phyloP scores from a whole-genome alignment of 257 asterid genomes.

The Solanum acaule region DNA sequence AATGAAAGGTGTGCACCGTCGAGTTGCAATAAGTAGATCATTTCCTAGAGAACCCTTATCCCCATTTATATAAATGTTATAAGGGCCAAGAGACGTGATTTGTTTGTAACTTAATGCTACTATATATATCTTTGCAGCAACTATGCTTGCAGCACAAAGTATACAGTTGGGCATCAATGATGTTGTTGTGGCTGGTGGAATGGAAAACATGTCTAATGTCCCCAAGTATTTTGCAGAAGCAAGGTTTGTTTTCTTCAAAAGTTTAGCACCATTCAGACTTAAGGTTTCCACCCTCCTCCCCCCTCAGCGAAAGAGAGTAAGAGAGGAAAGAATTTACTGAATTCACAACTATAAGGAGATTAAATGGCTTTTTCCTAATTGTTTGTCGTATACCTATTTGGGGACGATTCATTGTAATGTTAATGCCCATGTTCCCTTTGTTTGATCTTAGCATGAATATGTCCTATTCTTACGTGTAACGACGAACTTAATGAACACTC shows the following conservation, averaged over 20 bases:
- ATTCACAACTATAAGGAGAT: neutral
- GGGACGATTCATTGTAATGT: neutral
- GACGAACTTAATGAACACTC: neutral
- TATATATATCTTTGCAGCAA: conserved; percentile 45
- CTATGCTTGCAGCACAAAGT: conserved; percentile 89
- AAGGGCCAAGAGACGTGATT: neutral
- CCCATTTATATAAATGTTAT: neutral
- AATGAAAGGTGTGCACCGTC: conserved; percentile 66
- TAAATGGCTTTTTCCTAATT: neutral
- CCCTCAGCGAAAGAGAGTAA: neutral
- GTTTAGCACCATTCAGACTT: neutral
- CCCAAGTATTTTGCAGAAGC: conserved; percentile 95
- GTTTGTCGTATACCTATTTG: neutral
- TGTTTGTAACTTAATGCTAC: neutral
- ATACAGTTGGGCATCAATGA: conserved; percentile 92
- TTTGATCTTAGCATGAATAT: neutral
- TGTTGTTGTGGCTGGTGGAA: conserved; percentile 98
- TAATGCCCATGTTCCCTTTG: neutral
- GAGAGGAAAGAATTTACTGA: neutral
- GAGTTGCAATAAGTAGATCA: neutral
- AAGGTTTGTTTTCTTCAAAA: conserved; percentile 41
- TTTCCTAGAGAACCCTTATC: neutral
- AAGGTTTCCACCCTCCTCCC: neutral
- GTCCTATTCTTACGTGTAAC: neutral
- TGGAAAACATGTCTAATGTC: conserved; percentile 97